Evolutionary conservation across 116 monocot genomes (phyloP).

Genomic region (Zostera marina): DNA sequence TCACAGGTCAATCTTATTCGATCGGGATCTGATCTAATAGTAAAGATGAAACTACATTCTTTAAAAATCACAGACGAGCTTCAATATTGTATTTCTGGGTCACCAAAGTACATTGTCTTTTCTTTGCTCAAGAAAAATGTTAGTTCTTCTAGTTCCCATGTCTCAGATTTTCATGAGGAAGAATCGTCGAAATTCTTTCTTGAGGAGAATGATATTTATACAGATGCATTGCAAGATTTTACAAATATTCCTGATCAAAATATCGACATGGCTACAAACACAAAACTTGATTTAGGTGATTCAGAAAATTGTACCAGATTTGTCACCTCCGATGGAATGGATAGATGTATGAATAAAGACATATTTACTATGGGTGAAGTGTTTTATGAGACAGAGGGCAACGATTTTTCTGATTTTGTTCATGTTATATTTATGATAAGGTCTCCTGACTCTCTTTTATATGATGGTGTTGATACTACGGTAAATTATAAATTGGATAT

Average conservation of each 20-base stretch:
- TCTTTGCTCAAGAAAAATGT: conserved; percentile 33
- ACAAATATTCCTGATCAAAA: conserved; percentile 29
- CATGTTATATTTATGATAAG: conserved; percentile 51
- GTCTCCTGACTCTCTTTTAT: conserved; percentile 57
- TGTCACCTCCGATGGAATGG: conserved; percentile 9
- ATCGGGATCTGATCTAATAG: conserved; percentile 36
- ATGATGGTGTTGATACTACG: conserved; percentile 85
- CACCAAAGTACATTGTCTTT: conserved; percentile 45
- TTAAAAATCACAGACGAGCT: conserved; percentile 76
- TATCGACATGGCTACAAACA: conserved; percentile 13
- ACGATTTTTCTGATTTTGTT: conserved; percentile 58
- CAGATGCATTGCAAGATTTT: conserved; percentile 78
- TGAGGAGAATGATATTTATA: conserved; percentile 86
- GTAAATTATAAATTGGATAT: conserved; percentile 14
- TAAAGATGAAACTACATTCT: conserved; percentile 79
- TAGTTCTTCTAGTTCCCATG: conserved; percentile 3
- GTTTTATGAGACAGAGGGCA: conserved; percentile 75
- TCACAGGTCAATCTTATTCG: conserved; percentile 53
- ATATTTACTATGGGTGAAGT: conserved; percentile 20
- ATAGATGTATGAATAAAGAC: conserved; percentile 1
- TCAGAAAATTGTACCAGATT: conserved; percentile 9
- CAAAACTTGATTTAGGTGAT: conserved; percentile 6
- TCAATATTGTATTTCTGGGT: conserved; percentile 25
- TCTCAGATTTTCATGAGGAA: conserved; percentile 10
- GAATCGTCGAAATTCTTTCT: conserved; percentile 8